A percentile compares a stretch with the other conserved stretches of the same genome.
phyloP scores from a whole-genome alignment of 257 asterid genomes.

The Nicotiana benthamiana region DNA sequence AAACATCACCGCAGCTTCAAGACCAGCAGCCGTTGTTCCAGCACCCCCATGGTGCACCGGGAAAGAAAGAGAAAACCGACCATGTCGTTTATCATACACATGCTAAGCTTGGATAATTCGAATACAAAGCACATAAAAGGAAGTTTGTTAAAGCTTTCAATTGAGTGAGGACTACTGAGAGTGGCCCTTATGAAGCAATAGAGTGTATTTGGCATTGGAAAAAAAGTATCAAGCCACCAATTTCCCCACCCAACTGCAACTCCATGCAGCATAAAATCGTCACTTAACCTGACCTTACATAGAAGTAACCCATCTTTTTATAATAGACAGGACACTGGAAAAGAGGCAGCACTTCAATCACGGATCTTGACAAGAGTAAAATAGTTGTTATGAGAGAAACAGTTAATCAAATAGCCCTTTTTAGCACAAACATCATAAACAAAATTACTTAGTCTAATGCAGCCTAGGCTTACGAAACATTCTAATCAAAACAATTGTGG shows the following conservation, averaged over 20 bases:
- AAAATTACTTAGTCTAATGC: background rate
- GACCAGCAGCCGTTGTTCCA: slow-evolving; percentile 99
- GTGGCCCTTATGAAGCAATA: background rate
- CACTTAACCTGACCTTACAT: background rate
- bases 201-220: background rate
- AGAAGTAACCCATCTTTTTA: background rate
- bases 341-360: background rate
- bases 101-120: background rate
- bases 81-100: background rate
- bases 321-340: background rate
- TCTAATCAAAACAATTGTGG: background rate
- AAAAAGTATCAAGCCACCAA: background rate
- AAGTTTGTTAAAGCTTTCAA: background rate
- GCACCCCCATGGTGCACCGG: slow-evolving; percentile 99
- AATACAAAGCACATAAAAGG: background rate
- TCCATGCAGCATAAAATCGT: background rate
- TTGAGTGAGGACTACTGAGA: background rate
- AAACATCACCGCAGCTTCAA: slow-evolving; percentile 76
- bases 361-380: background rate
- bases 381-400: background rate
- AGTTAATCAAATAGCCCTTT: background rate
- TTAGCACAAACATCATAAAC: background rate
- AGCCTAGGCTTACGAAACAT: background rate
- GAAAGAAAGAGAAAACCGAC: slow-evolving; percentile 9
- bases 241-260: background rate